Evolutionary conservation across 768 basidiomycete genomes (phyloP).

Genomic region (Kwoniella pini): DNA sequence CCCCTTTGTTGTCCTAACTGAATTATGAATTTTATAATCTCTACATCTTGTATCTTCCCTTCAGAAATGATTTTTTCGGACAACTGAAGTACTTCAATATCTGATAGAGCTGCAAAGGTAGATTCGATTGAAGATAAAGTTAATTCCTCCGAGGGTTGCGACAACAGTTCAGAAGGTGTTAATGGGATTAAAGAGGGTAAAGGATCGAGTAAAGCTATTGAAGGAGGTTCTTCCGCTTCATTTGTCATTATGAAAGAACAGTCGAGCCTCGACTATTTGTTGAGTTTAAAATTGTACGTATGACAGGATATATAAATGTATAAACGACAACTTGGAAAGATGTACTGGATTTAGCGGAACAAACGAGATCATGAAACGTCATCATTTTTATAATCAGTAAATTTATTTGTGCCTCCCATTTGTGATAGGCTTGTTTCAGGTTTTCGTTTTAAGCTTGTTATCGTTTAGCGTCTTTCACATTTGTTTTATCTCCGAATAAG

Average conservation of each 20-base stretch:
- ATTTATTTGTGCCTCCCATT: neutral
- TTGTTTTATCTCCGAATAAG: too few species aligned
- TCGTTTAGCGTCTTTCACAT: too few species aligned
- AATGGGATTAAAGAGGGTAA: constrained; percentile 6
- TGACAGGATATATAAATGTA: neutral
- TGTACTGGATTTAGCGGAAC: too few species aligned
- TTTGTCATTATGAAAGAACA: too few species aligned
- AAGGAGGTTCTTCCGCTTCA: neutral
- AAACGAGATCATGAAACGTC: constrained; percentile 1
- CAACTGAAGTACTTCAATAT: constrained; percentile 13
- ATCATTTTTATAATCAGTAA: neutral
- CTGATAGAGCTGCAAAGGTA: constrained; percentile 18
- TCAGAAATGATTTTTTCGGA: constrained; percentile 11
- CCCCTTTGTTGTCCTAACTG: constrained; percentile 18
- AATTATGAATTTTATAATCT: constrained; percentile 2
- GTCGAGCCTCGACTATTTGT: too few species aligned
- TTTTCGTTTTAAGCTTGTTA: too few species aligned
- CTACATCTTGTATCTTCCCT: constrained; percentile 12
- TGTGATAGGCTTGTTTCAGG: neutral
- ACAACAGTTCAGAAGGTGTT: constrained; percentile 5
- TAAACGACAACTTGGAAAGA: neutral
- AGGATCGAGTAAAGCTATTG: constrained; percentile 9
- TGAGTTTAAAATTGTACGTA: too few species aligned
- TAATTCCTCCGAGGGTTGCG: neutral
- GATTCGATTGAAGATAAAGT: neutral